These are phyloP conservation scores for Nosema muscidifuracis DNA, from an alignment of 371 early-diverging fungal genomes.

Conservation along the genomic window DNA sequence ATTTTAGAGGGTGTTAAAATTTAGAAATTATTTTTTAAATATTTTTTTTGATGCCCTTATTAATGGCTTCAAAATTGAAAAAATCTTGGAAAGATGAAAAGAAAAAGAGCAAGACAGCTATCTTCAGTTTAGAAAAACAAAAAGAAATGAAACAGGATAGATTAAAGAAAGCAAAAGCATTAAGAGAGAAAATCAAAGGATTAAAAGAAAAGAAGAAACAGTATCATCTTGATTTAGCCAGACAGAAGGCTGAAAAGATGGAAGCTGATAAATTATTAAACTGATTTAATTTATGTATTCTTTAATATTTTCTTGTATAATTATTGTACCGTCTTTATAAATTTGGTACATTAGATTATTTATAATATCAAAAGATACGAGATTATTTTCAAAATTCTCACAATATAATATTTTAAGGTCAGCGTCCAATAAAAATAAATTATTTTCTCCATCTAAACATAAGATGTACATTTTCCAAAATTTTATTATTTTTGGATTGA, in stretches of 20 bases:
- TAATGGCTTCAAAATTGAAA: constrained; percentile 16
- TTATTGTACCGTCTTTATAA: neutral
- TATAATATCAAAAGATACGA: neutral
- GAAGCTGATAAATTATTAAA: constrained; percentile 19
- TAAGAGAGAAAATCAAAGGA: constrained; percentile 19
- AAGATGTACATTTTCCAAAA: neutral
- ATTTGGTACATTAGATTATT: neutral
- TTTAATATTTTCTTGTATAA: neutral
- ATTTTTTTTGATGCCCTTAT: neutral
- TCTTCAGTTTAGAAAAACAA: constrained; percentile 9
- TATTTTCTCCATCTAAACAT: neutral
- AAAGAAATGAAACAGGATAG: neutral
- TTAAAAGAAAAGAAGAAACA: constrained; percentile 12
- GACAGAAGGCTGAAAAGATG: constrained; percentile 15
- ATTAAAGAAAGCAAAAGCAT: neutral
- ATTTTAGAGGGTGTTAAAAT: too few species aligned
- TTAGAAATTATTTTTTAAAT: too few species aligned
- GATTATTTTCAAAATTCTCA: neutral
- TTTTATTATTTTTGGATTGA: neutral
- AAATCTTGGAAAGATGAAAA: constrained; percentile 17
- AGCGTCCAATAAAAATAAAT: neutral
- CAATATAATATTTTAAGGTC: neutral
- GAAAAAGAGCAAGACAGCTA: constrained; percentile 7
- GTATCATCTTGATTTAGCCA: neutral
- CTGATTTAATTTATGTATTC: constrained; percentile 3